These are phyloP conservation scores for Rhodotorula sp. DNA, from an alignment of 1,284 basidiomycete genomes.

Conservation along the genomic window DNA sequence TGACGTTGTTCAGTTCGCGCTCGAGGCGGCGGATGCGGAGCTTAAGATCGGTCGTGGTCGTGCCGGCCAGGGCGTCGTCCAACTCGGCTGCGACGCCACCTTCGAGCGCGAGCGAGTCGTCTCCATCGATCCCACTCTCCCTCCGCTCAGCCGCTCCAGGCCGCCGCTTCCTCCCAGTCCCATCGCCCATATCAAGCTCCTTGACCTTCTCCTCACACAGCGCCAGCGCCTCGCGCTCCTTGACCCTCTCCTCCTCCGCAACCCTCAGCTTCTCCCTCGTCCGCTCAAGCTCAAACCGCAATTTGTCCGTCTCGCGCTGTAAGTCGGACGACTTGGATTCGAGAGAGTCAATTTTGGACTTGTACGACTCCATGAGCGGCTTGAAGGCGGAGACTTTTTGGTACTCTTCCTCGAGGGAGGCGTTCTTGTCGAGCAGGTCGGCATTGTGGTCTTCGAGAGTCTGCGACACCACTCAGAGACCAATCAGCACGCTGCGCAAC, in stretches of 20 bases:
- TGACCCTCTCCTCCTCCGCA: conserved; percentile 65
- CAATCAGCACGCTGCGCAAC: no score
- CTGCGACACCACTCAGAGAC: conserved; percentile 49
- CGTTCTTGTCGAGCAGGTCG: conserved; percentile 84
- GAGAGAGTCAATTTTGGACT: conserved; percentile 76
- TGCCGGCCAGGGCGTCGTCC: conserved; percentile 77
- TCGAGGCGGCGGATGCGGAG: conserved; percentile 78
- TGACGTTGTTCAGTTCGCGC: conserved; percentile 71
- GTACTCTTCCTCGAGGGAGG: conserved; percentile 83
- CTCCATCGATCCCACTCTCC: conserved; percentile 51
- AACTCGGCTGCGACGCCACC: conserved; percentile 72
- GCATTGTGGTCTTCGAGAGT: conserved; percentile 88
- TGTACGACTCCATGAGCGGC: conserved; percentile 88
- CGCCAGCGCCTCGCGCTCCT: conserved; percentile 79
- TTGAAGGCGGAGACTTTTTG: conserved; percentile 81
- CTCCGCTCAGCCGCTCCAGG: conserved; percentile 34
- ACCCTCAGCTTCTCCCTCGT: conserved; percentile 61
- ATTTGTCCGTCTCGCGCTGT: conserved; percentile 65
- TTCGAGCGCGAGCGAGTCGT: conserved; percentile 40
- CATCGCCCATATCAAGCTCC: conserved; percentile 68
- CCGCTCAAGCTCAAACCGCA: conserved; percentile 74
- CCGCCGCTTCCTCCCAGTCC: conserved; percentile 25
- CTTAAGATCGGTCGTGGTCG: conserved; percentile 87
- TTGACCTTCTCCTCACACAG: conserved; percentile 86
- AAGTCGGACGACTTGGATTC: conserved; percentile 66